phyloP scores from a whole-genome alignment of 352 stramenopile species.

The Phytophthora meadii region DNA sequence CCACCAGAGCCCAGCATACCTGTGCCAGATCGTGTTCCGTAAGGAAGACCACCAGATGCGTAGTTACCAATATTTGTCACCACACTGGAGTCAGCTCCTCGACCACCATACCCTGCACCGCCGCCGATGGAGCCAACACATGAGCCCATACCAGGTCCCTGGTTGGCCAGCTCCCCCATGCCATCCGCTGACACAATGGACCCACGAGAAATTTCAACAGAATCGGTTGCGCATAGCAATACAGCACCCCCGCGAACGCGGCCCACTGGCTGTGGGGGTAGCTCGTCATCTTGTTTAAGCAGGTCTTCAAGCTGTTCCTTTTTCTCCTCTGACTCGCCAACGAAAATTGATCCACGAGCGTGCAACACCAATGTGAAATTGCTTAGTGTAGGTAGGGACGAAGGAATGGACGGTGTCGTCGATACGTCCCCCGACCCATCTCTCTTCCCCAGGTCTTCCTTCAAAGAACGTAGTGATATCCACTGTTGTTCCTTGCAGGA shows the following conservation, averaged over 20 bases:
- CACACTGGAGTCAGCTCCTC: constrained; percentile 71
- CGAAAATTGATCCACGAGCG: constrained; percentile 56
- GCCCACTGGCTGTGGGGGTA: constrained; percentile 28
- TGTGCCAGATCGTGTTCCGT: constrained; percentile 68
- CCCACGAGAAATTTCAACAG: constrained; percentile 48
- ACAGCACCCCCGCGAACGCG: constrained; percentile 61
- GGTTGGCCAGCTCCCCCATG: constrained; percentile 66
- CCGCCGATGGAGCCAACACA: constrained; percentile 68
- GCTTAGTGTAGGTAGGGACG: constrained; percentile 24
- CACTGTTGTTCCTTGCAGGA: constrained; percentile 58
- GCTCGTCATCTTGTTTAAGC: constrained; percentile 27
- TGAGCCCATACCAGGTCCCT: constrained; percentile 64
- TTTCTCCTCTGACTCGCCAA: constrained; percentile 47
- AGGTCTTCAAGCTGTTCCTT: constrained; percentile 31
- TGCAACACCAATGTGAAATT: constrained; percentile 78
- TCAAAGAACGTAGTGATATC: constrained; percentile 21
- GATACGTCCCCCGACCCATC: constrained; percentile 4
- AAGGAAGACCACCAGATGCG: constrained; percentile 66
- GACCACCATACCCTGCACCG: constrained; percentile 74
- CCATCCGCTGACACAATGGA: constrained; percentile 68
- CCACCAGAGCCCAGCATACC: constrained; percentile 79
- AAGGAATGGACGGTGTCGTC: constrained; percentile 28
- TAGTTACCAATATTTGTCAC: constrained; percentile 64
- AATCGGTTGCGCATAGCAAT: constrained; percentile 62
- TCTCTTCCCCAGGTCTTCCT: constrained; percentile 20